These are phyloP conservation scores for Ceratobasidium sp. DNA, from an alignment of 1,284 basidiomycete genomes.

Conservation along the genomic window DNA sequence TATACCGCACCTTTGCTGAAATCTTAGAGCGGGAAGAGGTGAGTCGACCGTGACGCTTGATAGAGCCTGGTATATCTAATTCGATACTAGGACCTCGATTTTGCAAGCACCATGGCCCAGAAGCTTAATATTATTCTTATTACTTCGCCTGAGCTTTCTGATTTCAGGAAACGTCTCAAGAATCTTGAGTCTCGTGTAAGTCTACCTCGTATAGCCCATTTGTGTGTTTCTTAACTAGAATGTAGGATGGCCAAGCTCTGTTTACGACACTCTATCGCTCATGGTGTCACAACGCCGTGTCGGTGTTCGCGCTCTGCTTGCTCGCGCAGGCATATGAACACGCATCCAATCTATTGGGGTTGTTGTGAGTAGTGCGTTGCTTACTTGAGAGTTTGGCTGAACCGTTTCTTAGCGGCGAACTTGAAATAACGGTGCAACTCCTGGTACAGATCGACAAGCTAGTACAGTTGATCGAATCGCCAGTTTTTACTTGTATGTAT, in stretches of 20 bases:
- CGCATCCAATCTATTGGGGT: constrained; percentile 95
- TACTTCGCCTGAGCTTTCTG: constrained; percentile 94
- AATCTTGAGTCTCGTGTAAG: constrained; percentile 92
- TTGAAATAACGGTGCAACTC: constrained; percentile 95
- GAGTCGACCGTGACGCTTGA: constrained; percentile 51
- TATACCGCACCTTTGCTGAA: constrained; percentile 96
- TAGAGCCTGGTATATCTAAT: not conserved
- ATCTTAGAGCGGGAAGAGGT: constrained; percentile 98
- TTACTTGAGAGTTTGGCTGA: constrained; percentile 26
- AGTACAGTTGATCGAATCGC: constrained; percentile 97
- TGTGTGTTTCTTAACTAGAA: not conserved
- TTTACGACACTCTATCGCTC: constrained; percentile 95
- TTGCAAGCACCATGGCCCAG: constrained; percentile 96
- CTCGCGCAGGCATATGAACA: constrained; percentile 99
- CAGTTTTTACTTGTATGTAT: constrained; percentile 92
- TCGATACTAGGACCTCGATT: constrained; percentile 85
- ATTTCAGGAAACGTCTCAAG: constrained; percentile 93
- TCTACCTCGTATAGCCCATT: constrained; percentile 32
- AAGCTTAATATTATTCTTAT: constrained; percentile 98
- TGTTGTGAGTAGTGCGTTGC: constrained; percentile 76
- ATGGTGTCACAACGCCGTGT: constrained; percentile 99
- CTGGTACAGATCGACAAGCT: constrained; percentile 98
- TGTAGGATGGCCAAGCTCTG: constrained; percentile 90
- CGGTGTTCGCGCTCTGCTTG: constrained; percentile 95
- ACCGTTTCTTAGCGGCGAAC: constrained; percentile 78